phyloP scores from a whole-genome alignment of 2,329 filamentous ascomycete species.

The Colletotrichum tofieldiae region DNA sequence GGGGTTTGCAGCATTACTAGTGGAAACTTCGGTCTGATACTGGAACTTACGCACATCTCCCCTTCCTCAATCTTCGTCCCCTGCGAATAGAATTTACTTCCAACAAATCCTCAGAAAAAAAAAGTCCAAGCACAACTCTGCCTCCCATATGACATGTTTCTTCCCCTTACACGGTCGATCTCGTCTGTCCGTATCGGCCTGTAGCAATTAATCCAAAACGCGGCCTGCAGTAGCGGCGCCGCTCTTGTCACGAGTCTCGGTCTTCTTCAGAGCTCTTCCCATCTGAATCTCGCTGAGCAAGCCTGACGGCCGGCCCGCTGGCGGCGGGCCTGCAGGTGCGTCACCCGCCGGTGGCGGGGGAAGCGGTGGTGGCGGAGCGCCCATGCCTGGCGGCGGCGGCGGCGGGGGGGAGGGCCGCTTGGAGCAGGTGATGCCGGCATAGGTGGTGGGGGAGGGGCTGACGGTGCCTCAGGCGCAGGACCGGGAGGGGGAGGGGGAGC shows the following conservation, averaged over 20 bases:
- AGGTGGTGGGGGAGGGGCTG: conserved; percentile 53
- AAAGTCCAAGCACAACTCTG: neutral
- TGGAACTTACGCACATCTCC: conserved; percentile 7
- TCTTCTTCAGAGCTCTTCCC: conserved; percentile 87
- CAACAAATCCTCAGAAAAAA: neutral
- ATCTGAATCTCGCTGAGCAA: conserved; percentile 88
- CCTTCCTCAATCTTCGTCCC: conserved; percentile 15
- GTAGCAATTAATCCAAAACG: conserved; percentile 69
- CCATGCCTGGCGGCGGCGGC: conserved; percentile 59
- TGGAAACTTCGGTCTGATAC: conserved; percentile 23
- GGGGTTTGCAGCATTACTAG: conserved; percentile 33
- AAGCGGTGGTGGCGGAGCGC: conserved; percentile 57
- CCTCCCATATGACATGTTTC: neutral
- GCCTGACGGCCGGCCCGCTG: conserved; percentile 68
- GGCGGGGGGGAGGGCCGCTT: conserved; percentile 56
- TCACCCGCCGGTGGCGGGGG: conserved; percentile 60
- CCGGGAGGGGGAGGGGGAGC: conserved; percentile 53
- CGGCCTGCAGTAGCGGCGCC: conserved; percentile 80
- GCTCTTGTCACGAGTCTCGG: conserved; percentile 91
- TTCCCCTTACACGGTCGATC: neutral
- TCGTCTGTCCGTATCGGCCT: neutral
- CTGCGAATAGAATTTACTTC: conserved; percentile 17
- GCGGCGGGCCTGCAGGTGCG: conserved; percentile 62
- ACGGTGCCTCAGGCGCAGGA: conserved; percentile 45
- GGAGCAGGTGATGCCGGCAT: conserved; percentile 51